Conservation (phyloP, 805 yeast species). For the Jamesozyma jinghongensis region DNA sequence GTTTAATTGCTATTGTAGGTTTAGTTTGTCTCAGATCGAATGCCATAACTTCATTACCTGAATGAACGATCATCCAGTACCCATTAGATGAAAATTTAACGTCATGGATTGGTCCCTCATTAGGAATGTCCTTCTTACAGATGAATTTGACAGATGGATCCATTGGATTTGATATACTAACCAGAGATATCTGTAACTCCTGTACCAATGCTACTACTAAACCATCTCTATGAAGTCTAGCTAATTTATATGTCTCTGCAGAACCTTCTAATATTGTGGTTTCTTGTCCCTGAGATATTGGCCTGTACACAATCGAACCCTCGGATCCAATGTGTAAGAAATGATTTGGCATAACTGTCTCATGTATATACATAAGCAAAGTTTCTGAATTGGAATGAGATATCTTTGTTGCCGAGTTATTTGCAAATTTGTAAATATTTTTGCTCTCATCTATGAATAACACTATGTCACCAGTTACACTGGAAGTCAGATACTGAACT, state of each 20-base stretch:
- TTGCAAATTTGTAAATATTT: too few species aligned
- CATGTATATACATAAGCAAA: neutral
- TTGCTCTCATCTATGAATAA: too few species aligned
- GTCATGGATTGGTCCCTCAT: slow-evolving; percentile 7
- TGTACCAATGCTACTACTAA: slow-evolving; percentile 24
- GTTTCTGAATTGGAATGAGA: neutral
- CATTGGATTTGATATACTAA: slow-evolving; percentile 10
- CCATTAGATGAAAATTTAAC: slow-evolving; percentile 26
- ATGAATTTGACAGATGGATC: slow-evolving; percentile 10
- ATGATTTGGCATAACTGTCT: neutral
- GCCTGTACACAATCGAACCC: neutral
- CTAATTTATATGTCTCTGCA: neutral
- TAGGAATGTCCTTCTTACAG: slow-evolving; percentile 8
- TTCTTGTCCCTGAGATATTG: neutral
- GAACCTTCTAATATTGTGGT: neutral
- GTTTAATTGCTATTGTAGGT: slow-evolving; percentile 13
- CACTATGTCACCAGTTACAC: too few species aligned
- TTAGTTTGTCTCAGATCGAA: slow-evolving; percentile 23
- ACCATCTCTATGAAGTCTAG: slow-evolving; percentile 33
- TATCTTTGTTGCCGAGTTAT: too few species aligned
- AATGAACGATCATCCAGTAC: slow-evolving; percentile 24
- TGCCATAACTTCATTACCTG: slow-evolving; percentile 10
- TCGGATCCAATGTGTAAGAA: neutral
- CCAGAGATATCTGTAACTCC: slow-evolving; percentile 5
- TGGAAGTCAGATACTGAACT: too few species aligned